phyloP scores from a whole-genome alignment of 495 filamentous ascomycete genomes.

The Talaromyces proteolyticus region DNA sequence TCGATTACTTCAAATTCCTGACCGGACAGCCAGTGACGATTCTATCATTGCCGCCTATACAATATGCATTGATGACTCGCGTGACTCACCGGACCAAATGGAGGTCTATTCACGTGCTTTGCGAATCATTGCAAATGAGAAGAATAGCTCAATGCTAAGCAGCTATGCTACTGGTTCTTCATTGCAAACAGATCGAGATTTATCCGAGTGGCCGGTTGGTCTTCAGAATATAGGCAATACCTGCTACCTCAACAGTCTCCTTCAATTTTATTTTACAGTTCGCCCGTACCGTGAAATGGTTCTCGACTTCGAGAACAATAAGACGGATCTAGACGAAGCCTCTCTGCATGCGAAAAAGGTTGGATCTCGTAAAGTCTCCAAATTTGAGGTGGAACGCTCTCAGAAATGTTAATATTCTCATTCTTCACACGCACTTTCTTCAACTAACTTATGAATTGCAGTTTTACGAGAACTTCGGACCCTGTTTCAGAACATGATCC shows the following conservation, averaged over 20 bases:
- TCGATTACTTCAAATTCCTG: slow-evolving; percentile 46
- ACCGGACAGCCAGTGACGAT: slow-evolving; percentile 44
- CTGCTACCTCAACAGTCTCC: slow-evolving; percentile 93
- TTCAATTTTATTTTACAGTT: slow-evolving; percentile 93
- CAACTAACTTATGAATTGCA: slow-evolving; percentile 17
- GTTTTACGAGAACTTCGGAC: slow-evolving; percentile 66
- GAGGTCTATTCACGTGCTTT: slow-evolving; percentile 45
- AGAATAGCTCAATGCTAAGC: slow-evolving; percentile 35
- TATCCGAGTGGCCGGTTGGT: slow-evolving; percentile 65
- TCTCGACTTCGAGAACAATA: slow-evolving; percentile 60
- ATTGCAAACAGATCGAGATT: slow-evolving; percentile 23
- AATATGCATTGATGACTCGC: slow-evolving; percentile 42
- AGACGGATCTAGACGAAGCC: slow-evolving; percentile 57
- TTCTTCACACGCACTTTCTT: neutral
- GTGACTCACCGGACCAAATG: slow-evolving; percentile 41
- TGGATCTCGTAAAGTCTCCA: slow-evolving; percentile 52
- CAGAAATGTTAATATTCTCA: slow-evolving; percentile 56
- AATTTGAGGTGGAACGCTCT: slow-evolving; percentile 59
- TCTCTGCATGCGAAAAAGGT: slow-evolving; percentile 58
- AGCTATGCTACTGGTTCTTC: slow-evolving; percentile 27
- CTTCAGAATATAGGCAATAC: slow-evolving; percentile 93
- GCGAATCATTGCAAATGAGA: slow-evolving; percentile 42
- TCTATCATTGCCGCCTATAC: slow-evolving; percentile 46
- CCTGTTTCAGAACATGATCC: slow-evolving; percentile 70
- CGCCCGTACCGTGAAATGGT: slow-evolving; percentile 77